These are phyloP conservation scores for Penicillium ucsense DNA, from an alignment of 495 filamentous ascomycete genomes.

Conservation along the genomic window DNA sequence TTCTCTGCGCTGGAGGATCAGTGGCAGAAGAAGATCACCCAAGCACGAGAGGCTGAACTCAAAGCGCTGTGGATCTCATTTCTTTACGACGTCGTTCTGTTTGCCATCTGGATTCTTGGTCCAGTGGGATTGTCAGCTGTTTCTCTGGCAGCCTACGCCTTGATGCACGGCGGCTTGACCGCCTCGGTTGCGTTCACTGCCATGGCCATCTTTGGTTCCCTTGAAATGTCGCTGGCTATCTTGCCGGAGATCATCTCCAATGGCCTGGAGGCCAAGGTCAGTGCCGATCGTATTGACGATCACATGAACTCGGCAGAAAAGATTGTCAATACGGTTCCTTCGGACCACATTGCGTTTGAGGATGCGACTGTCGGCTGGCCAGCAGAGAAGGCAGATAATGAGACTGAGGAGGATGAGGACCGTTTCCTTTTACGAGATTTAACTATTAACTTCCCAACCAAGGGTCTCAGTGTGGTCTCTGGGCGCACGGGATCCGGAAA, in stretches of 20 bases:
- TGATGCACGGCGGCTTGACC: slow-evolving; percentile 48
- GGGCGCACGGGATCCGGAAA: slow-evolving; percentile 55
- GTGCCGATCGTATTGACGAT: slow-evolving; percentile 60
- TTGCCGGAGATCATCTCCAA: slow-evolving; percentile 67
- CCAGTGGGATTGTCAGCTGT: slow-evolving; percentile 66
- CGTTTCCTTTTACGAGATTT: slow-evolving; percentile 47
- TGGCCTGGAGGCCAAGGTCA: slow-evolving; percentile 60
- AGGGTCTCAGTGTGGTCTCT: slow-evolving; percentile 56
- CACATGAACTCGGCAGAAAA: slow-evolving; percentile 65
- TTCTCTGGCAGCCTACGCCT: slow-evolving; percentile 59
- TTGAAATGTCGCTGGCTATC: slow-evolving; percentile 61
- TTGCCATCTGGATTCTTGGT: slow-evolving; percentile 63
- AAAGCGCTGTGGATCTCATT: slow-evolving; percentile 56
- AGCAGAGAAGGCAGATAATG: slow-evolving; percentile 29
- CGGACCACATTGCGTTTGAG: slow-evolving; percentile 51
- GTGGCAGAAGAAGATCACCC: slow-evolving; percentile 69
- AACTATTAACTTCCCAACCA: slow-evolving; percentile 53
- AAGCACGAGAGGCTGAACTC: slow-evolving; percentile 57
- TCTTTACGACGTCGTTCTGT: slow-evolving; percentile 40
- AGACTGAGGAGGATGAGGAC: slow-evolving; percentile 39
- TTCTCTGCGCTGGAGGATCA: slow-evolving; percentile 73
- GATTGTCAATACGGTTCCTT: slow-evolving; percentile 41
- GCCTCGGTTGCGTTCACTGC: slow-evolving; percentile 77
- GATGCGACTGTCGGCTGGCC: slow-evolving; percentile 72
- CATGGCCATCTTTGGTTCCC: slow-evolving; percentile 59